Percentiles rank a stretch among this genome's conserved stretches.
Evolutionary conservation across 495 filamentous ascomycete genomes (phyloP).

Genomic region (Penicillium ochrochloron): DNA sequence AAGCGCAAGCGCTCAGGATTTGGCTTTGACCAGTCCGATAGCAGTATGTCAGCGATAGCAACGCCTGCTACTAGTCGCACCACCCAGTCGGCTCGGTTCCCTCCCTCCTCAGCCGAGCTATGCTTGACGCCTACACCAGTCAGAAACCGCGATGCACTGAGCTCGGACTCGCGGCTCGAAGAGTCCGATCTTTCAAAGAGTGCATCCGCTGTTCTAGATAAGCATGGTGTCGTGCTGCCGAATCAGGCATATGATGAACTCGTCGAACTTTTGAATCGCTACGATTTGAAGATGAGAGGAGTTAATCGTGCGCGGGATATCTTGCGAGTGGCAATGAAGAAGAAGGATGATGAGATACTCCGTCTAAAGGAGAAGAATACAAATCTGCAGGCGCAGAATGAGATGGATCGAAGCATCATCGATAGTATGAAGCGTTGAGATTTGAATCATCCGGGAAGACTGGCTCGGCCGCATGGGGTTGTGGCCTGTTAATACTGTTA

Average conservation of each 20-base stretch:
- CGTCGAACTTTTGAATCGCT: slow-evolving; percentile 53
- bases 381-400: slow-evolving; percentile 35
- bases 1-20: slow-evolving; percentile 56
- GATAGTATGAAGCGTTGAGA: slow-evolving; percentile 25
- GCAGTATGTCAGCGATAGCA: slow-evolving; percentile 18
- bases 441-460: too few species aligned
- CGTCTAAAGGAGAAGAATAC: slow-evolving; percentile 55
- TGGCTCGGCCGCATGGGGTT: not conserved
- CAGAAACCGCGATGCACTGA: slow-evolving; percentile 46
- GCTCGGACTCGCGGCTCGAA: slow-evolving; percentile 30
- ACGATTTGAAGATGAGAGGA: slow-evolving; percentile 60
- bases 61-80: slow-evolving; percentile 34
- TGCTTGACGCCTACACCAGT: slow-evolving; percentile 55
- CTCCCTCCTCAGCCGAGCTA: slow-evolving; percentile 40
- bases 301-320: slow-evolving; percentile 66
- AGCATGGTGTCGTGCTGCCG: slow-evolving; percentile 49
- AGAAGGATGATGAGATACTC: slow-evolving; percentile 64
- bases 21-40: slow-evolving; percentile 6
- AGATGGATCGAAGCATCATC: slow-evolving; percentile 52
- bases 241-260: slow-evolving; percentile 46
- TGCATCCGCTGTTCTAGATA: slow-evolving; percentile 55
- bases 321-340: slow-evolving; percentile 60
- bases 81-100: slow-evolving; percentile 24
- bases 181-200: slow-evolving; percentile 56
- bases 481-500: not conserved